Evolutionary conservation across 768 basidiomycete genomes (phyloP), one percentile per base, ranked within the genome.

Genomic region (Leccinum sublutescens): DNA sequence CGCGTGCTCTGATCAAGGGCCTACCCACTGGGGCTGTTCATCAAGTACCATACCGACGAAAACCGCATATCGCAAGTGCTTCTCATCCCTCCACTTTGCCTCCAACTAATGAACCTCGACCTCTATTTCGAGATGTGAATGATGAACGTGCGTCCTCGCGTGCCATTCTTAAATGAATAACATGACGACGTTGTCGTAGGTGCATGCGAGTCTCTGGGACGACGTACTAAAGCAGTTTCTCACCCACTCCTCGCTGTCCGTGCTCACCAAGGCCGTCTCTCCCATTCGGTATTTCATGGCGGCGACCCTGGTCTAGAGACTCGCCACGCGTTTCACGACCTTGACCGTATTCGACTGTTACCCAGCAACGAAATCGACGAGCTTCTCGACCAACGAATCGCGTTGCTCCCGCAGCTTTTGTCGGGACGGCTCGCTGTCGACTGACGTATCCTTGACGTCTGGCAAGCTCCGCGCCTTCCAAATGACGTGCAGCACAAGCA

Each of bases 121-220:
- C 76, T 95, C 29, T 99, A 98, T 71, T 82, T 95, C 48, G 95
- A 98, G 73, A 90, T 97, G 89, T 80, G 95, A 52, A 89, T 91
- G 86, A 85, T 90, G 56, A 78, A 88, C 48, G 95, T 96, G 65
- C 29, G 52, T 68, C 31, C 62, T 66, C 49, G n/a, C 48, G 17
- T 33, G 2, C 27, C 17, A 21, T 38, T 53, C 45, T 43, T 43
- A 31, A 45, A 36, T 21, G 4, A 8, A 31, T 8, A 54, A 29
- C 34, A 50, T 62, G 19, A 59, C 48, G 3, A 51, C 54, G 38
- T 43, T 57, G 14, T 58, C 33, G 56, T 66, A 96, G 93, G 87
- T 85, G 0, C 98, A 97, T 71, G 84, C 88, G 47, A 79, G 79
- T 38, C 81, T 99, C 1, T 98, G 96, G 95, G 93, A 95, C 72